Conservation (phyloP, 768 basidiomycete genomes). For the Cyathus striatus region DNA sequence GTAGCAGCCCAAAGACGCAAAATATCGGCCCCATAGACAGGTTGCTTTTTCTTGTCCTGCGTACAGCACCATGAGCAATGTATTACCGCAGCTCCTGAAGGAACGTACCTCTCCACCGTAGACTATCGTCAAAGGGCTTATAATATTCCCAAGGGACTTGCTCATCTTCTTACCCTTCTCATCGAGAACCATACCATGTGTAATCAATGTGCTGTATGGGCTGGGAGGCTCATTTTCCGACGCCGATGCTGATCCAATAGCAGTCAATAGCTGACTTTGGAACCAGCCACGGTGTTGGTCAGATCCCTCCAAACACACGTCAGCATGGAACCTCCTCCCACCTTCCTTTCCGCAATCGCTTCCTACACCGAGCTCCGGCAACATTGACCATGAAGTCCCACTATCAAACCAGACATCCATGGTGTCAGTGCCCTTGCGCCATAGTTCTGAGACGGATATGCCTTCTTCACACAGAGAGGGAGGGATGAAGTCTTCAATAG, state of each 20-base stretch:
- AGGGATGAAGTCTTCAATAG: slow-evolving; percentile 76
- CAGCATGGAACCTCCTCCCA: slow-evolving; percentile 48
- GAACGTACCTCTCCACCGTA: slow-evolving; percentile 65
- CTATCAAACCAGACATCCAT: slow-evolving; percentile 99
- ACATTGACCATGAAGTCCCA: slow-evolving; percentile 88
- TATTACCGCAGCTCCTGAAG: neutral
- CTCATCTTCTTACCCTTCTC: slow-evolving; percentile 93
- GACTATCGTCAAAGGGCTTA: slow-evolving; percentile 80
- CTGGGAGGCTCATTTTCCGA: slow-evolving; percentile 26
- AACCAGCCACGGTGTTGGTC: slow-evolving; percentile 99
- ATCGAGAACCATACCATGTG: slow-evolving; percentile 96
- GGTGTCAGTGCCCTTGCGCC: slow-evolving; percentile 85
- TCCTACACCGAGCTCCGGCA: slow-evolving; percentile 35
- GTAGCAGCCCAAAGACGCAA: slow-evolving; percentile 90
- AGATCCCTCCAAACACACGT: slow-evolving; percentile 90
- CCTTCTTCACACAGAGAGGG: slow-evolving; percentile 48
- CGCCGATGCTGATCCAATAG: slow-evolving; percentile 45
- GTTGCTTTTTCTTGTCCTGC: slow-evolving; percentile 65
- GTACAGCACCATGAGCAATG: slow-evolving; percentile 1
- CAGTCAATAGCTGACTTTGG: slow-evolving; percentile 89
- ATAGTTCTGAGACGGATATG: slow-evolving; percentile 34
- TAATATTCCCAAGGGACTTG: slow-evolving; percentile 90
- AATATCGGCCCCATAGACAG: slow-evolving; percentile 81
- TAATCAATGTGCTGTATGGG: slow-evolving; percentile 79
- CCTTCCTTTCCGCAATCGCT: slow-evolving; percentile 15